Conservation (phyloP, 2,329 filamentous ascomycete genomes). For the Fusarium tuaranense region DNA sequence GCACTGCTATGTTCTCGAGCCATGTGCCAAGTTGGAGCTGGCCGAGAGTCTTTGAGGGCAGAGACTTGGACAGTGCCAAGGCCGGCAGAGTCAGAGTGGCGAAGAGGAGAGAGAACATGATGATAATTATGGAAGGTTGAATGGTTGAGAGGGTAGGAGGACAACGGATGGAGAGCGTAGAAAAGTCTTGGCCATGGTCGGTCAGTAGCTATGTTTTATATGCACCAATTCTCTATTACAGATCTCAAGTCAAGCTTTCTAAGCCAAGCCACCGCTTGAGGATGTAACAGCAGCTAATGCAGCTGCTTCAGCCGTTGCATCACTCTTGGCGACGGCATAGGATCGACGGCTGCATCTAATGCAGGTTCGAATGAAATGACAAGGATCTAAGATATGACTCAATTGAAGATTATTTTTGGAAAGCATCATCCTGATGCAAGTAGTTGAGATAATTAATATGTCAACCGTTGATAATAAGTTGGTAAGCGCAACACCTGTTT, state of each 20-base stretch:
- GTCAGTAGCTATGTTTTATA: neutral
- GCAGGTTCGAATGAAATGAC: neutral
- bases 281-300: neutral
- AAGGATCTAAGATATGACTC: neutral
- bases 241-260: neutral
- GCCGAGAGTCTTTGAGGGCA: constrained; percentile 15
- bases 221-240: neutral
- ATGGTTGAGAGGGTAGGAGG: no score
- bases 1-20: constrained; percentile 37
- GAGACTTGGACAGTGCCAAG: constrained; percentile 14
- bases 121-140: neutral
- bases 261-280: neutral
- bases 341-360: neutral
- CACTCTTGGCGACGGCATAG: neutral
- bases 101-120: constrained; percentile 17
- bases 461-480: neutral
- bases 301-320: neutral
- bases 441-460: neutral
- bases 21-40: constrained; percentile 29
- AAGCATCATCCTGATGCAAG: neutral
- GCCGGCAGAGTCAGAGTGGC: neutral
- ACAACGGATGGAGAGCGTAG: neutral
- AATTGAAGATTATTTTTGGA: neutral
- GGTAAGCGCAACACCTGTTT: neutral
- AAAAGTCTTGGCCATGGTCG: neutral